Percentiles rank a stretch among this genome's conserved stretches.
phyloP scores from a whole-genome alignment of 2,329 filamentous ascomycete genomes.

The Epichloe sibirici region DNA sequence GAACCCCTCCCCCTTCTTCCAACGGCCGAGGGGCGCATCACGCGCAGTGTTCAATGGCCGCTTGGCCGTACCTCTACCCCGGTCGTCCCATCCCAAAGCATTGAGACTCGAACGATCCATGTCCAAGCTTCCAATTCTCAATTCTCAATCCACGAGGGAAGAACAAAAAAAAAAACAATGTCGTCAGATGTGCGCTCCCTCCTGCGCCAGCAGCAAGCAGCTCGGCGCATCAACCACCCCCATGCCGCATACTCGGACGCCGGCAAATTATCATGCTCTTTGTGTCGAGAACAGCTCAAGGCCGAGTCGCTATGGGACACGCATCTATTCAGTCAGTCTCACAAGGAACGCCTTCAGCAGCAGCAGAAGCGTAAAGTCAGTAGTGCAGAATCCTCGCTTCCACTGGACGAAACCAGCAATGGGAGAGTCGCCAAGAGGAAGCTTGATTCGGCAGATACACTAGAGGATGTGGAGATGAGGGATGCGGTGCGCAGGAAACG shows the following conservation, averaged over 20 bases:
- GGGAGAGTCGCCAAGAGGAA: constrained; percentile 20
- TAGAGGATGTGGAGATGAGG: constrained; percentile 24
- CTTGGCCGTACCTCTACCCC: no score
- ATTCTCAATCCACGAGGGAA: background rate
- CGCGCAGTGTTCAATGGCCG: no score
- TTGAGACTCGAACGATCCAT: no score
- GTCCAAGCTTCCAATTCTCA: no score
- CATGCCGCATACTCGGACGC: constrained; percentile 55
- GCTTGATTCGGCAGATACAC: constrained; percentile 16
- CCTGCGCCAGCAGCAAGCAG: constrained; percentile 63
- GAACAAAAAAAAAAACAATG: constrained; percentile 35
- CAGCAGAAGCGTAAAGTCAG: constrained; percentile 6
- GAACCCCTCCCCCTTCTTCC: no score
- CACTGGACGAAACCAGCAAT: constrained; percentile 8
- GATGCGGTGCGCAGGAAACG: constrained; percentile 31
- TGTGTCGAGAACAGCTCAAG: constrained; percentile 54
- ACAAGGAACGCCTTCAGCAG: constrained; percentile 18
- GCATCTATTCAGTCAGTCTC: constrained; percentile 40
- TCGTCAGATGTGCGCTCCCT: constrained; percentile 63
- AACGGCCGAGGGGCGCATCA: no score
- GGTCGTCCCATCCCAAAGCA: no score
- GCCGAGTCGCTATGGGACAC: constrained; percentile 55
- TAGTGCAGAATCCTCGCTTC: constrained; percentile 8
- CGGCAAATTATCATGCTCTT: constrained; percentile 54
- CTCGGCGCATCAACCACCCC: constrained; percentile 60